phyloP scores from a whole-genome alignment of 352 stramenopile species.

The Thalassiosira hispida region DNA sequence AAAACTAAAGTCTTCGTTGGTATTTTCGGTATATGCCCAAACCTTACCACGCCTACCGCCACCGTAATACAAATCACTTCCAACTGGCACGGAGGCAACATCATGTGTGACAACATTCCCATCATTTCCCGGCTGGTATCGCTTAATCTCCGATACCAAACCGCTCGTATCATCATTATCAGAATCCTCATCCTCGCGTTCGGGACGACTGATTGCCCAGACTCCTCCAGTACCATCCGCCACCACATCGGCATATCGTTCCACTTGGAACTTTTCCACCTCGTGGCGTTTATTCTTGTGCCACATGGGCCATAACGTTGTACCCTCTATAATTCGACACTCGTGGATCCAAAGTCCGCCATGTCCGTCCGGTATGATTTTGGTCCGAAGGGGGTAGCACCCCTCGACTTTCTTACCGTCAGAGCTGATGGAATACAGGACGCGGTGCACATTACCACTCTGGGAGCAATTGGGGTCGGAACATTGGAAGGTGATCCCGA shows the following conservation, averaged over 20 bases:
- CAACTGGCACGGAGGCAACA: neutral
- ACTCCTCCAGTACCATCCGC: conserved; percentile 21
- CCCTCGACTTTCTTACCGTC: neutral
- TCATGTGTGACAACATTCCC: neutral
- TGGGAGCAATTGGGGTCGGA: neutral
- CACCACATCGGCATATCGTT: conserved; percentile 4
- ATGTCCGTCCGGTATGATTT: conserved; percentile 5
- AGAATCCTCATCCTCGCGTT: neutral
- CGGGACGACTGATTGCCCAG: conserved; percentile 10
- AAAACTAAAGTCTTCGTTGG: neutral
- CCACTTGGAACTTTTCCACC: conserved; percentile 12
- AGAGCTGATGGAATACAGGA: conserved; percentile 13
- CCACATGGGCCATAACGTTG: neutral
- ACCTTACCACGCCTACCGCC: conserved; percentile 2
- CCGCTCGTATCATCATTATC: neutral
- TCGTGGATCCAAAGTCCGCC: conserved; percentile 32
- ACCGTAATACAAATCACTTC: conserved; percentile 10
- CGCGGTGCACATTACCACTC: neutral
- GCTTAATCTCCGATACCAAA: conserved; percentile 9
- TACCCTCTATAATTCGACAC: neutral
- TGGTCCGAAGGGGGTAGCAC: conserved; percentile 22
- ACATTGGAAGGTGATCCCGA: neutral
- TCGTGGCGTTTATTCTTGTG: conserved; percentile 10
- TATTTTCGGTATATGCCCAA: conserved; percentile 12
- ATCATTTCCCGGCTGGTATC: neutral